Percentiles rank a stretch among this genome's conserved stretches.
Conservation (phyloP, 139 green algal species). For the Tetradesmus lagerheimii region DNA sequence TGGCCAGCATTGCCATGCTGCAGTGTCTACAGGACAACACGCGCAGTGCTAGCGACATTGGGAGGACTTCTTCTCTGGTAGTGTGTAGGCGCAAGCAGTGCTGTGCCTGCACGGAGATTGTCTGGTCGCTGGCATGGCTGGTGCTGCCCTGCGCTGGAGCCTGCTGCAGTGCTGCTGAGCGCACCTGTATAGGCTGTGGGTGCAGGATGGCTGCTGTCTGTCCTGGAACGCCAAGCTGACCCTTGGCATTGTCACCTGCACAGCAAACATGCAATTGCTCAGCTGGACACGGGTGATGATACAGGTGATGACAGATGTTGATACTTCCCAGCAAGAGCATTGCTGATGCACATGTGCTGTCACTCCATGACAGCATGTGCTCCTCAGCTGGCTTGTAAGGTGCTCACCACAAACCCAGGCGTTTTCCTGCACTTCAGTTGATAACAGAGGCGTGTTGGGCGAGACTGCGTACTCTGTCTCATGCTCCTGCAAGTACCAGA, state of each 20-base stretch:
- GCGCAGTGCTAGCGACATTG: too few relatives aligned
- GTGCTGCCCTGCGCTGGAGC: too few relatives aligned
- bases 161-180: background rate
- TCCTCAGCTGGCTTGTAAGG: background rate
- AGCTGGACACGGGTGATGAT: background rate
- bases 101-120: too few relatives aligned
- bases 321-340: background rate
- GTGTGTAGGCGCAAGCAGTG: too few relatives aligned
- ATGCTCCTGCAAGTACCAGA: constrained; percentile 38
- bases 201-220: constrained; percentile 37
- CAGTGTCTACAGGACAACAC: too few relatives aligned
- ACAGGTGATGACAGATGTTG: too few relatives aligned
- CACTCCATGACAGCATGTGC: background rate
- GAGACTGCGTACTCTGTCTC: constrained; percentile 65
- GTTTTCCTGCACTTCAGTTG: constrained; percentile 83
- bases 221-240: constrained; percentile 50
- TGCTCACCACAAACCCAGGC: constrained; percentile 84
- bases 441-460: constrained; percentile 78
- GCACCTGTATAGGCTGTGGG: constrained; percentile 70
- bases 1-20: too few relatives aligned
- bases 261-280: background rate
- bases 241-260: constrained; percentile 53
- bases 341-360: background rate
- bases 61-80: too few relatives aligned
- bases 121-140: too few relatives aligned